Base-by-base conservation (phyloP, 2,329 filamentous ascomycete species). In the Rutstroemia sp. region DNA sequence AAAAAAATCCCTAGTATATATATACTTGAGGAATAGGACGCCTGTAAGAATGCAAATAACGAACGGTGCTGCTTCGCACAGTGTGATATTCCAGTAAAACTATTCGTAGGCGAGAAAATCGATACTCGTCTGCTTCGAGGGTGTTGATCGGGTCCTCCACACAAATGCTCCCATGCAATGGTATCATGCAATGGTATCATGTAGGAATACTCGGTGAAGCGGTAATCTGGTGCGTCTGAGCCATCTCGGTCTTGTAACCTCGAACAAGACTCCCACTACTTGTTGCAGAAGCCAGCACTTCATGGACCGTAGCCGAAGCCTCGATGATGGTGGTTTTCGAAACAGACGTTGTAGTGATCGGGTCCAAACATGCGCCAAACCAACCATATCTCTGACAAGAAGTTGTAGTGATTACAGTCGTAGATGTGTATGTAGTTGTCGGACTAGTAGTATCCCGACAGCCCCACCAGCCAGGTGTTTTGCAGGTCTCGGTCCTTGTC, bases 401-500 rank as follows among this genome's bases (percentile, higher is more conserved):
- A 10, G 54, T 56, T 18, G 54, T 38, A 3, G 49, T 56, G 8
- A 56, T 46, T 41, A 52, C 55, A 37, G 52, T 57, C 8, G 51
- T 38, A 21, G 68, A 65, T 9, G 68, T 66, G 5, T 68, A 69
- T 0, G 67, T 66, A 18, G 67, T 66, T 1, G 63, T 66, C n/a
- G 71, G 64, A 9, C 48, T 50, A 9, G 61, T 45, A 64, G 61
- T 46, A 57, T 64, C 58, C 85, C 89, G 9, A 52, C 61, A 63
- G 18, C 61, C 60, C 53, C 52, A 95, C 90, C 90, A 95, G 9
- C 90, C 90, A 21, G 90, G 90, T 1, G 90, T 95, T 70, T 92
- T 80, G 72, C 91, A 95, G 0, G 89, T 95, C 55, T 85, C 83
- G 0, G 90, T 95, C 37, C 89, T 79, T 1, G 85, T 90, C 49